Evolutionary conservation across 768 basidiomycete species (phyloP), one percentile per base, ranked within the genome.

Genomic region (Chalciporus piperatus): DNA sequence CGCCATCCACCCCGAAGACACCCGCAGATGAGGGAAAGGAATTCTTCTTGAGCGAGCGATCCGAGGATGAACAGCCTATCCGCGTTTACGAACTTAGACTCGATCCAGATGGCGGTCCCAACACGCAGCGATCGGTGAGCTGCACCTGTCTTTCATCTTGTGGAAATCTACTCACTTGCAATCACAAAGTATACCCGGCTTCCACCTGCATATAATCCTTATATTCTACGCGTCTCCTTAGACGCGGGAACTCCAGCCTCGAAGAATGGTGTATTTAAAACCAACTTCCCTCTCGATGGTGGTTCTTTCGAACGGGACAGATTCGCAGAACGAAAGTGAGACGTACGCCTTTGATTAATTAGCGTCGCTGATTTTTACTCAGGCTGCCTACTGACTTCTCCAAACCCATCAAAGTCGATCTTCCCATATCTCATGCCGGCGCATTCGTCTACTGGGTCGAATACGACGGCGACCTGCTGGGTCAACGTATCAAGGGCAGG

Each of bases 401-500:
- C 23, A 96, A 92, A 63, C 87, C 96, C 14, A 89, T 99, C 52
- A 86, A 91, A 58, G 83, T 98, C 38, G 93, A 98, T 73, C 78
- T 99, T 8, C 93, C 94, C 44, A 98, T 99, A 72, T 94, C 92
- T 4, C 92, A 94, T 55, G 92, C 97, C 0, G 97, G 97, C 48
- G 93, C 95, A 0, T 99, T 98, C 74, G 82, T 88, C 49, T 98
- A 91, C 71, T 97, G 87, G 84, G 74, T 99, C 41, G 95, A 98
- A 70, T 93, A 97, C 65, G 92, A 92, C 52, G 79, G 79, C 7
- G 77, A 78, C 40, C 56, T 68, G 1, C 67, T 72, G 19, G 82
- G 81, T 11, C 71, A 81, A 47, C 84, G 94, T 51, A 69, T 88
- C 52, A 85, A 84, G 57, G 92, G 94, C 44, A 82, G 91, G 45